Percentiles rank a stretch among this genome's conserved stretches.
Evolutionary conservation across 1,139 yeast species (phyloP).

Genomic region (Magnusiomyces suaveolens): DNA sequence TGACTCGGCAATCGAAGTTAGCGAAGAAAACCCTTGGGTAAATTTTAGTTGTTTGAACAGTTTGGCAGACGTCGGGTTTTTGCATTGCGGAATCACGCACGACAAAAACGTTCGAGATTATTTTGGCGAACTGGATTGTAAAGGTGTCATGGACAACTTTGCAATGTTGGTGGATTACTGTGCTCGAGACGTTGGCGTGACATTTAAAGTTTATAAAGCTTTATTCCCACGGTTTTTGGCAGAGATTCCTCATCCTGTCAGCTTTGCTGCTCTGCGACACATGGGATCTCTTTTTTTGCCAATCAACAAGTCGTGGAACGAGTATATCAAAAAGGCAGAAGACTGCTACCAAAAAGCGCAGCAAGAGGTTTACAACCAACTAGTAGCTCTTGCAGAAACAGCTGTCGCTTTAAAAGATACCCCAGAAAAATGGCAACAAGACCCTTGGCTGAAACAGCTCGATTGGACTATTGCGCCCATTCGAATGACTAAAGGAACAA

Average conservation of each 20-base stretch:
- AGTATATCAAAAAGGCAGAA: constrained; percentile 65
- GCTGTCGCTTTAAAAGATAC: constrained; percentile 38
- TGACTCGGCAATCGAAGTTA: constrained; percentile 6
- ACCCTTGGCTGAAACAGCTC: constrained; percentile 85
- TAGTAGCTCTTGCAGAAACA: constrained; percentile 52
- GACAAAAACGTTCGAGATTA: constrained; percentile 58
- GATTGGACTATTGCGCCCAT: constrained; percentile 71
- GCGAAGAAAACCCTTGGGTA: constrained; percentile 58
- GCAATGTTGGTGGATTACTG: constrained; percentile 64
- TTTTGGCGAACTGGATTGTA: constrained; percentile 49
- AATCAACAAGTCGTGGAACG: constrained; percentile 62
- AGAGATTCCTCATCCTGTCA: constrained; percentile 87
- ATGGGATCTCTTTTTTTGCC: constrained; percentile 76
- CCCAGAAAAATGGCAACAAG: constrained; percentile 34
- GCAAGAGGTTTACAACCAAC: constrained; percentile 46
- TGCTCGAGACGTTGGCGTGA: constrained; percentile 71
- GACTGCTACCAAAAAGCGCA: constrained; percentile 51
- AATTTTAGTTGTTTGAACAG: constrained; percentile 69
- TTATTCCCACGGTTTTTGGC: constrained; percentile 59
- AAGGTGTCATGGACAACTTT: constrained; percentile 48
- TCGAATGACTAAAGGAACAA: constrained; percentile 62
- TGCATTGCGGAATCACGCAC: constrained; percentile 65
- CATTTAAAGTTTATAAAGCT: constrained; percentile 58
- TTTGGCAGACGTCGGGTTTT: constrained; percentile 66
- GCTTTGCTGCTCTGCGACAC: constrained; percentile 77